A percentile compares a stretch with the other conserved stretches of the same genome.
Evolutionary conservation across 495 filamentous ascomycete genomes (phyloP).

Genomic region (Apiosordaria backusii): DNA sequence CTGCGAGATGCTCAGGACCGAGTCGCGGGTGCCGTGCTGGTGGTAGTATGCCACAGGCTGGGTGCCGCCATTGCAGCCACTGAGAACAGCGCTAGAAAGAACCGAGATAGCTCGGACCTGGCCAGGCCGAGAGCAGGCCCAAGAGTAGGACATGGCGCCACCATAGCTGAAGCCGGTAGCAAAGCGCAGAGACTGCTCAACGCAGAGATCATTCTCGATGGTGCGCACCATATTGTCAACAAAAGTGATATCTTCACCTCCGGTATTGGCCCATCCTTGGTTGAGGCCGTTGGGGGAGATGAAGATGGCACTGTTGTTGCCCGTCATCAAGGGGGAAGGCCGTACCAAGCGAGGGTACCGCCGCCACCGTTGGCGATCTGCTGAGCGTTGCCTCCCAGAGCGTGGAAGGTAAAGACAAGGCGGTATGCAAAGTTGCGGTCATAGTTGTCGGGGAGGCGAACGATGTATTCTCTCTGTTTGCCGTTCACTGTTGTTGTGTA

Average conservation of each 20-base stretch:
- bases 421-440: slow-evolving; percentile 39
- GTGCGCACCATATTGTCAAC: slow-evolving; percentile 36
- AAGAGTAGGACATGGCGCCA: slow-evolving; percentile 44
- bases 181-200: slow-evolving; percentile 42
- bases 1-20: slow-evolving; percentile 32
- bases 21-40: slow-evolving; percentile 41
- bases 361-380: slow-evolving; percentile 37
- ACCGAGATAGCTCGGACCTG: slow-evolving; percentile 44
- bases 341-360: slow-evolving; percentile 39
- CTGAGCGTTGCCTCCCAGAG: slow-evolving; percentile 40
- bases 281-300: slow-evolving; percentile 44
- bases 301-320: slow-evolving; percentile 39
- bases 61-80: slow-evolving; percentile 39
- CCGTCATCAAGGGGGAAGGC: slow-evolving; percentile 37
- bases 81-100: slow-evolving; percentile 30
- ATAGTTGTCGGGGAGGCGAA: slow-evolving; percentile 41
- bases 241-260: slow-evolving; percentile 44
- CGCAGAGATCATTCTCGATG: slow-evolving; percentile 40
- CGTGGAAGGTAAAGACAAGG: slow-evolving; percentile 27
- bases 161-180: slow-evolving; percentile 49
- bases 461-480: slow-evolving; percentile 33
- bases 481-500: slow-evolving; percentile 27
- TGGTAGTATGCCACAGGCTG: slow-evolving; percentile 43
- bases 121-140: slow-evolving; percentile 41
- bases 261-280: slow-evolving; percentile 43